A percentile compares a stretch with the other conserved stretches of the same genome.
These are phyloP conservation scores for Trypanosoma boissoni DNA, from an alignment of 208 protist genomes.

Conservation along the genomic window DNA sequence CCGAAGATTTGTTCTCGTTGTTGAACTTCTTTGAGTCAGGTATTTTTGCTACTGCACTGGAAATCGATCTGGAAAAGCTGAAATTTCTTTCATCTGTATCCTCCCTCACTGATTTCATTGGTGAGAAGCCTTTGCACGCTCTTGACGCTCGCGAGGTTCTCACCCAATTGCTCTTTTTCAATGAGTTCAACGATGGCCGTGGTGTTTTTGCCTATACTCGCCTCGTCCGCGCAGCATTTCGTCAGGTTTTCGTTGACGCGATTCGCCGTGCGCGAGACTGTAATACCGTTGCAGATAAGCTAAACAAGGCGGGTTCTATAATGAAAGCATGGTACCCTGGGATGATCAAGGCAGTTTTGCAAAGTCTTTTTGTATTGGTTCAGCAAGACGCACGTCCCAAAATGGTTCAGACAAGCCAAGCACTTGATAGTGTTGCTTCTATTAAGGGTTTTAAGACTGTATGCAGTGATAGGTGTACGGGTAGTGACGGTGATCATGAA, in stretches of 20 bases:
- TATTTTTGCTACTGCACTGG: conserved; percentile 8
- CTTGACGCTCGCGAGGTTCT: conserved; percentile 33
- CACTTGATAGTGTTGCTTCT: not conserved
- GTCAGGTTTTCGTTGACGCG: conserved; percentile 35
- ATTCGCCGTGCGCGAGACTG: conserved; percentile 16
- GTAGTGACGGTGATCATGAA: not conserved
- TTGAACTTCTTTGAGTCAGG: conserved; percentile 17
- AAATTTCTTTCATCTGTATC: not conserved
- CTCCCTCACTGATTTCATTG: not conserved
- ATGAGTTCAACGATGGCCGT: not conserved
- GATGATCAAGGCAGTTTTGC: conserved; percentile 15
- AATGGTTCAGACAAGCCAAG: conserved; percentile 13
- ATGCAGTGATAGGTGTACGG: no score
- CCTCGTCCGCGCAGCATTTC: conserved; percentile 22
- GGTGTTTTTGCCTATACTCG: conserved; percentile 17
- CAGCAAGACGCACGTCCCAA: conserved; percentile 18
- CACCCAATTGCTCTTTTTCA: conserved; percentile 20
- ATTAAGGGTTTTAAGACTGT: no score
- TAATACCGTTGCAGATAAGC: conserved; percentile 3
- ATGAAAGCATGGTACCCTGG: conserved; percentile 52
- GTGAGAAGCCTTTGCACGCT: not conserved
- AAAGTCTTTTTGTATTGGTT: conserved; percentile 6
- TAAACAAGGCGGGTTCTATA: conserved; percentile 3
- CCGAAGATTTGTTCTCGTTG: not conserved
- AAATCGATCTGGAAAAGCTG: conserved; percentile 13